Percentiles rank a stretch among this genome's conserved stretches.
Evolutionary conservation across 352 stramenopile species (phyloP).

Genomic region (Globisporangium sylvaticum): DNA sequence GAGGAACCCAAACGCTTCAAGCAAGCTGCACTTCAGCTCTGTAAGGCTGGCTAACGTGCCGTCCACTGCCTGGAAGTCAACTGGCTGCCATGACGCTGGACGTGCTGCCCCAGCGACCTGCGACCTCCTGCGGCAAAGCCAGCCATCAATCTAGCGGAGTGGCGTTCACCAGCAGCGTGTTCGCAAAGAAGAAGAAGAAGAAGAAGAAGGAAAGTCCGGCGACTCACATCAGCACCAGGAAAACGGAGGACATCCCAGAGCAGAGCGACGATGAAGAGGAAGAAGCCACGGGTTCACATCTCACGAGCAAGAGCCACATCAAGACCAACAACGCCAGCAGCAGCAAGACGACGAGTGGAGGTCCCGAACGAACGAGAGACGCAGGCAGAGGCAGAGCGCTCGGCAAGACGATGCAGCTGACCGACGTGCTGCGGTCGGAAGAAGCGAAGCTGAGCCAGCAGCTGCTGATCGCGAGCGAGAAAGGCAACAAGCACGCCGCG

Average conservation of each 20-base stretch:
- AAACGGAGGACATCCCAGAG: constrained; percentile 9
- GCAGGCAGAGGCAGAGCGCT: constrained; percentile 7
- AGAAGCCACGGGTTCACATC: background rate
- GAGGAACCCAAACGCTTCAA: no score
- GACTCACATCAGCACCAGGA: background rate
- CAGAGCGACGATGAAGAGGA: constrained; percentile 3
- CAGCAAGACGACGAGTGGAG: background rate
- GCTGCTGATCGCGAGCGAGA: constrained; percentile 64
- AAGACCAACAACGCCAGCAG: background rate
- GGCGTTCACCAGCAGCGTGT: background rate
- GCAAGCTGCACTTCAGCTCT: background rate
- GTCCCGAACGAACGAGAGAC: background rate
- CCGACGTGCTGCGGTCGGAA: constrained; percentile 35
- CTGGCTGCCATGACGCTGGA: constrained; percentile 26
- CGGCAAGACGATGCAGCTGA: constrained; percentile 26
- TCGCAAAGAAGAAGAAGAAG: constrained; percentile 7
- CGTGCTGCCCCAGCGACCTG: constrained; percentile 19
- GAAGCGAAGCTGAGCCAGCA: constrained; percentile 49
- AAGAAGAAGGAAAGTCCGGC: background rate
- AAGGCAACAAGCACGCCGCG: constrained; percentile 55
- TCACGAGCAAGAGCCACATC: background rate
- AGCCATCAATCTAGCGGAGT: background rate
- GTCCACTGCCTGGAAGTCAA: background rate
- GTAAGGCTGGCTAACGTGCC: background rate
- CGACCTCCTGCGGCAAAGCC: constrained; percentile 9